Evolutionary conservation across 108 stramenopile genomes (phyloP), one percentile per base, ranked within the genome.

Genomic region (Hondaea fermentalgiana): DNA sequence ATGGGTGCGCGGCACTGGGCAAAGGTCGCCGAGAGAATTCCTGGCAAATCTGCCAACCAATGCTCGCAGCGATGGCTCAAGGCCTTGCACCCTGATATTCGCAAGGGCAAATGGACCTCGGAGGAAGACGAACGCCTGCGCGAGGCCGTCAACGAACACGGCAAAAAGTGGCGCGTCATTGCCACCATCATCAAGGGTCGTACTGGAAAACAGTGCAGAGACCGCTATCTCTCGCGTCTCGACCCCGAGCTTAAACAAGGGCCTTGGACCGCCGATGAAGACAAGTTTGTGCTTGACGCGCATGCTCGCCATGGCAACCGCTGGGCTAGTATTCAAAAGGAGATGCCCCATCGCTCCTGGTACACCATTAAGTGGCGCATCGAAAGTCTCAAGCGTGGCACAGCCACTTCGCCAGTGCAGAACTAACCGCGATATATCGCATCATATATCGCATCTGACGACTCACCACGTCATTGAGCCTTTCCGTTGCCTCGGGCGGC

Each of bases 261-360:
- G 17, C 60, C 91, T 8, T 91, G 91, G 91, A 91, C 91, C 5
- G 89, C 44, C 21, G 91, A 89, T 8, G 91, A 91, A 44, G 91
- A 91, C 89, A 53, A 83, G 76, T 25, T 83, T 23, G 49, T 83
- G 8, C 42, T 91, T 29, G 83, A 71, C 17, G 90, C 90, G 6
- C 90, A 92, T 44, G 58, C 44, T 21, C 25, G 60, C 23, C 89
- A 93, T 55, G 94, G 94, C 2, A 94, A 94, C 92, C 89, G 88
- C 57, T 94, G 94, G 94, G 94, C 94, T 4, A 93, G 93, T 90
- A 94, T 94, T 53, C 93, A 93, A 43, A 94, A 93, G 90, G 88
- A 92, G 23, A 55, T 94, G 6, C 92, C 93, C 5, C 92, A 93
- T 16, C 92, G 93, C 29, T 92, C 93, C 35, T 92, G 92, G 72